phyloP scores from a whole-genome alignment of 495 filamentous ascomycete genomes.

The Penicillium cataractarum region DNA sequence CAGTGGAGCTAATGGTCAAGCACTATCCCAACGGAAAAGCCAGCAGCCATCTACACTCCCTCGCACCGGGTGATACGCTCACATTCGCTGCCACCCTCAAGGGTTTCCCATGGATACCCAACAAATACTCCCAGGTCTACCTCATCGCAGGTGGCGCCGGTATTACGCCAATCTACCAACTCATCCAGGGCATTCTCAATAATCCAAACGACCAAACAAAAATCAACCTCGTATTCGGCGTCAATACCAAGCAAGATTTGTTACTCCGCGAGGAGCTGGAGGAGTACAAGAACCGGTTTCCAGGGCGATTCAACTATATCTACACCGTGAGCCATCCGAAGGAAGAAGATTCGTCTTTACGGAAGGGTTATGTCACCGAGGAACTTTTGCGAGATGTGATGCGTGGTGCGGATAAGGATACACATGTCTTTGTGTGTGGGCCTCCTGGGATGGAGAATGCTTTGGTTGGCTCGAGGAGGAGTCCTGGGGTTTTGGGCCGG shows the following conservation, averaged over 20 bases:
- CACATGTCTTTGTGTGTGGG: slow-evolving; percentile 65
- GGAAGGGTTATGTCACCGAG: slow-evolving; percentile 60
- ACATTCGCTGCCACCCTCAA: slow-evolving; percentile 55
- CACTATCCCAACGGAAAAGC: slow-evolving; percentile 65
- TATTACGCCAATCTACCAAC: slow-evolving; percentile 66
- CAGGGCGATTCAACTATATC: slow-evolving; percentile 58
- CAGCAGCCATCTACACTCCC: slow-evolving; percentile 62
- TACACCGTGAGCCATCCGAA: slow-evolving; percentile 60
- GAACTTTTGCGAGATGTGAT: slow-evolving; percentile 57
- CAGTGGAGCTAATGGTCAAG: slow-evolving; percentile 64
- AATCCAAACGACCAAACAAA: slow-evolving; percentile 65
- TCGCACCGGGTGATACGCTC: slow-evolving; percentile 61
- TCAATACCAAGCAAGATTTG: slow-evolving; percentile 65
- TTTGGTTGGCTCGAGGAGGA: slow-evolving; percentile 47
- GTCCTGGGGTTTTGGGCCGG: slow-evolving; percentile 49
- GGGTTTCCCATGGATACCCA: slow-evolving; percentile 58
- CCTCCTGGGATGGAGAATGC: slow-evolving; percentile 64
- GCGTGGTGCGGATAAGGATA: slow-evolving; percentile 37
- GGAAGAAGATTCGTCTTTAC: slow-evolving; percentile 34
- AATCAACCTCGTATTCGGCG: slow-evolving; percentile 66
- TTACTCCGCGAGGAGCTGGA: slow-evolving; percentile 59
- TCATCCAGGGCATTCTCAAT: slow-evolving; percentile 60
- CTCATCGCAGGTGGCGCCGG: slow-evolving; percentile 66
- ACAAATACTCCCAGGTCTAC: slow-evolving; percentile 56
- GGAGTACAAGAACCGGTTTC: slow-evolving; percentile 54